A percentile compares a stretch with the other conserved stretches of the same genome.
These are phyloP conservation scores for Wallacemonas collosoma DNA, from an alignment of 208 protist species.

Conservation along the genomic window DNA sequence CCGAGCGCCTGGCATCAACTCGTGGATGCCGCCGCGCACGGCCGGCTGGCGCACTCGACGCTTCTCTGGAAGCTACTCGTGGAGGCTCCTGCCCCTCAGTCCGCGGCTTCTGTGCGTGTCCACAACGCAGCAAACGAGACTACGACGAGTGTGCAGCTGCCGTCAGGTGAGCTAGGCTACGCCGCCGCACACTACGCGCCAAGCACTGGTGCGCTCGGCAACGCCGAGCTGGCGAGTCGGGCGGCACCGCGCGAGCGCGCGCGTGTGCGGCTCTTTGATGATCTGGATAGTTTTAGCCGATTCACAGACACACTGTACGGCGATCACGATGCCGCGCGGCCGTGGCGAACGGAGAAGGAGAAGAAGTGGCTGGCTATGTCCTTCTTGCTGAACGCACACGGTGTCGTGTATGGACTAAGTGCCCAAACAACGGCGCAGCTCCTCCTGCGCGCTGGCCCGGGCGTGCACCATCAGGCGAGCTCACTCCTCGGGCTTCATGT, in stretches of 20 bases:
- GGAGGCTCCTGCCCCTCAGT: background rate
- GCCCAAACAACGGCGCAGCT: constrained; percentile 51
- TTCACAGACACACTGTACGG: constrained; percentile 23
- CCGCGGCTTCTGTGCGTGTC: background rate
- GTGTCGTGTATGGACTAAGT: constrained; percentile 64
- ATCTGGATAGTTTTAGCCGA: constrained; percentile 20
- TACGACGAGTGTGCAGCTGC: constrained; percentile 7
- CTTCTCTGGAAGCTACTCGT: constrained; percentile 62
- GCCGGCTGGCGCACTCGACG: constrained; percentile 62
- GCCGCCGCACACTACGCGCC: constrained; percentile 53
- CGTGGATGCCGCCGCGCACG: constrained; percentile 51
- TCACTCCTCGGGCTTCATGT: constrained; percentile 75
- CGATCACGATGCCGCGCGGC: background rate
- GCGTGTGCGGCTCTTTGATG: constrained; percentile 4
- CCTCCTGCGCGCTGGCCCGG: constrained; percentile 69
- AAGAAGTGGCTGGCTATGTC: constrained; percentile 12
- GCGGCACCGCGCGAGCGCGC: constrained; percentile 17
- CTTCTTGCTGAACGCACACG: constrained; percentile 26
- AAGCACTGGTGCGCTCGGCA: constrained; percentile 15
- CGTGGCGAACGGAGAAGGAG: background rate
- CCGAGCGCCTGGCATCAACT: constrained; percentile 52
- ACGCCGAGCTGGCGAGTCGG: constrained; percentile 19
- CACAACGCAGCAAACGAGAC: background rate
- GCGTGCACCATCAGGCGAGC: constrained; percentile 60
- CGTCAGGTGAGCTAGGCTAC: constrained; percentile 58